Conservation (phyloP, 495 filamentous ascomycete genomes). For the Amniculicola lignicola region DNA sequence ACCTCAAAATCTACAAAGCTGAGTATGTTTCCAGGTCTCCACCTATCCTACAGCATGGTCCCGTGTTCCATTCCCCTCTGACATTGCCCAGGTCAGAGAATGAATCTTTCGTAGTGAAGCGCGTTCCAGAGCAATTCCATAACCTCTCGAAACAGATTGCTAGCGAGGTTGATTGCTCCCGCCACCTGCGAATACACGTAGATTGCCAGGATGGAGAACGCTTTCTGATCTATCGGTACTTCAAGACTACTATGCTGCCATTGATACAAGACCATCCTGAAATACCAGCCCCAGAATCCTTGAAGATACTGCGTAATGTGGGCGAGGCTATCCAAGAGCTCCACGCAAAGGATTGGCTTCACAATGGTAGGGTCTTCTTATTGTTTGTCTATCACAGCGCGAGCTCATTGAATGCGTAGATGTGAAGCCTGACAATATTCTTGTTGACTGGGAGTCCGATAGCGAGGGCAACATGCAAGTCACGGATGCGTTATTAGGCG, state of each 20-base stretch:
- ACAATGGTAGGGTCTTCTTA: slow-evolving; percentile 36
- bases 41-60: slow-evolving; percentile 22
- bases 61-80: slow-evolving; percentile 30
- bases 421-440: slow-evolving; percentile 43
- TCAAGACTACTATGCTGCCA: slow-evolving; percentile 33
- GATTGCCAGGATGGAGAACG: slow-evolving; percentile 36
- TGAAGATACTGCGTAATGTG: slow-evolving; percentile 34
- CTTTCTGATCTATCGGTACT: slow-evolving; percentile 38
- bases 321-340: slow-evolving; percentile 41
- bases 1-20: slow-evolving; percentile 38
- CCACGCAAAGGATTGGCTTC: slow-evolving; percentile 36
- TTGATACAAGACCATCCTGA: slow-evolving; percentile 34
- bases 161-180: slow-evolving; percentile 36
- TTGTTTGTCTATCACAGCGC: no score
- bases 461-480: slow-evolving; percentile 36
- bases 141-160: slow-evolving; percentile 33
- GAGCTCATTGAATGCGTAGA: no score
- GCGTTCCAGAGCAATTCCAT: slow-evolving; percentile 34
- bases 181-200: slow-evolving; percentile 37
- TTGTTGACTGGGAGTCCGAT: slow-evolving; percentile 40
- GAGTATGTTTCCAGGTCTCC: slow-evolving; percentile 35
- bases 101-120: slow-evolving; percentile 38
- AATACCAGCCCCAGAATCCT: slow-evolving; percentile 29
- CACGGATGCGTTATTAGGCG: slow-evolving; percentile 37
- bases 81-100: slow-evolving; percentile 36